These are phyloP conservation scores for Xerocomus cyaneibrunnescens DNA, from an alignment of 1,284 basidiomycete species.

Conservation along the genomic window DNA sequence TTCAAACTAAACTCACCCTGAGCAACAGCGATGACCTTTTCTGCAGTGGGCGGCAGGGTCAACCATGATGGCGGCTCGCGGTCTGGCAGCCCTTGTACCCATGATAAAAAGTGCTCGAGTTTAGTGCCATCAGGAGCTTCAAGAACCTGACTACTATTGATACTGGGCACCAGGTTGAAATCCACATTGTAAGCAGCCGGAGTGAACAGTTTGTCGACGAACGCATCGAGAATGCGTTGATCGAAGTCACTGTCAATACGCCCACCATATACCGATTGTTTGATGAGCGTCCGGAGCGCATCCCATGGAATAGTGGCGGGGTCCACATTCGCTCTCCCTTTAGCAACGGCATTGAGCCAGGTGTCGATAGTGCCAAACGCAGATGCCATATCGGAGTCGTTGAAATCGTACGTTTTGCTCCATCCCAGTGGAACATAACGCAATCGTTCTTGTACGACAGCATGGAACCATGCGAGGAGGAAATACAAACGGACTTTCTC, in stretches of 20 bases:
- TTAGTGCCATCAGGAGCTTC: conserved; percentile 87
- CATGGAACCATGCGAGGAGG: conserved; percentile 98
- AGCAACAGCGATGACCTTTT: conserved; percentile 85
- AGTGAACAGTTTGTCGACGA: conserved; percentile 88
- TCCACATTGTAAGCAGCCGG: conserved; percentile 87
- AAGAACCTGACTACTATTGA: conserved; percentile 58
- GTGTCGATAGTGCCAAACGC: conserved; percentile 89
- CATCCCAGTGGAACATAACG: conserved; percentile 94
- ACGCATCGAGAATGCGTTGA: conserved; percentile 86
- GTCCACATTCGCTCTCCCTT: conserved; percentile 88
- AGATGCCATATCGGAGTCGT: conserved; percentile 95
- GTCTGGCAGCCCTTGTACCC: conserved; percentile 86
- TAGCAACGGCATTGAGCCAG: conserved; percentile 80
- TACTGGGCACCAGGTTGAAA: conserved; percentile 80
- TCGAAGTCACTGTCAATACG: conserved; percentile 93
- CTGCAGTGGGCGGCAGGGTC: conserved; percentile 86
- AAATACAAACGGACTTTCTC: conserved; percentile 92
- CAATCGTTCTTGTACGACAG: conserved; percentile 92
- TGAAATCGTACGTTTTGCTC: conserved; percentile 97
- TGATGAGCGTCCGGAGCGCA: conserved; percentile 86
- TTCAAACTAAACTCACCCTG: conserved; percentile 63
- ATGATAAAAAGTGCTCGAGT: conserved; percentile 84
- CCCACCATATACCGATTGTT: conserved; percentile 94
- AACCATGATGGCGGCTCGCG: conserved; percentile 93
- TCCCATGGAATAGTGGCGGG: conserved; percentile 92